A percentile compares a stretch with the other conserved stretches of the same genome.
Conservation (phyloP, 331 rosid genomes). For the Prunus yedoensis region DNA sequence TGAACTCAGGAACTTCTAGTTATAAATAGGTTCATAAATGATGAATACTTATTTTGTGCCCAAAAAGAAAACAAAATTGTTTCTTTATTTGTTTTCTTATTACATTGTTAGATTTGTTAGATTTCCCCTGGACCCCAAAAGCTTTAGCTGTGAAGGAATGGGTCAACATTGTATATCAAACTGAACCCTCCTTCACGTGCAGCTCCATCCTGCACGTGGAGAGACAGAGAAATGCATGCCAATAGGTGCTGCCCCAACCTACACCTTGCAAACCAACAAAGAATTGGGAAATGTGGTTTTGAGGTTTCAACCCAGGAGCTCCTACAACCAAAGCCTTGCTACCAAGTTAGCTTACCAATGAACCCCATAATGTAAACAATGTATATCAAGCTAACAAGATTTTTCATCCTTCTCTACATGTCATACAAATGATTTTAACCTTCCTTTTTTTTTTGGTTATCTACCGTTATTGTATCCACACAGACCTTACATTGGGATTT, state of each 20-base stretch:
- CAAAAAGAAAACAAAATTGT: background rate
- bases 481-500: conserved; percentile 27
- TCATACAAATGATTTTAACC: background rate
- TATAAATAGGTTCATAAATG: background rate
- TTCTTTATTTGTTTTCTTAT: conserved; percentile 2
- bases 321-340: background rate
- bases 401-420: conserved; percentile 5
- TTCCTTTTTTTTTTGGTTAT: background rate
- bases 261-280: background rate
- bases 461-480: conserved; percentile 4
- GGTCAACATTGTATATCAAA: background rate
- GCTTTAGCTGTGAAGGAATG: background rate
- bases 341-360: background rate
- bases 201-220: background rate
- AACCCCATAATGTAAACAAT: background rate
- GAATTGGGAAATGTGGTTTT: background rate
- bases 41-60: background rate
- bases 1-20: conserved; percentile 2
- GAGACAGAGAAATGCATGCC: background rate
- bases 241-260: background rate
- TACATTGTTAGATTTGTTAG: background rate
- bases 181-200: background rate
- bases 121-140: background rate
- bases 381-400: background rate
- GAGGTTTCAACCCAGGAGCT: background rate